Percentiles rank a stretch among this genome's conserved stretches.
These are phyloP conservation scores for Rhynchosporium agropyri DNA, from an alignment of 2,329 filamentous ascomycete genomes.

Conservation along the genomic window DNA sequence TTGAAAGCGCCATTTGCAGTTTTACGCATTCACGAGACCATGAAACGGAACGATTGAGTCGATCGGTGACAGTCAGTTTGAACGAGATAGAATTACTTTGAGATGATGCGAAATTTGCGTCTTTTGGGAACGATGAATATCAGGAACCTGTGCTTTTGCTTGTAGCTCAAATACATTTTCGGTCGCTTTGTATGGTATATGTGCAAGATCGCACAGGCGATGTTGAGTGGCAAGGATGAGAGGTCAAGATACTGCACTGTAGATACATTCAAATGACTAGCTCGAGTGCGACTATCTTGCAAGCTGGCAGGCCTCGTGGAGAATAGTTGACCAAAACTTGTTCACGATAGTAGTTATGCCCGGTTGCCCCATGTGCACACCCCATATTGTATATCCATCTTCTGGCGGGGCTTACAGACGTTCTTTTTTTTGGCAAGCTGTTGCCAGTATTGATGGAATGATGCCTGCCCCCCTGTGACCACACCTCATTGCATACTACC, in stretches of 20 bases:
- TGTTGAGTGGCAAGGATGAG: not conserved
- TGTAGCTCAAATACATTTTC: slow-evolving; percentile 34
- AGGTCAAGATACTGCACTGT: slow-evolving; percentile 14
- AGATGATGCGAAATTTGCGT: slow-evolving; percentile 23
- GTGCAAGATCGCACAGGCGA: slow-evolving; percentile 22
- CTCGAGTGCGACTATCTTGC: slow-evolving; percentile 9
- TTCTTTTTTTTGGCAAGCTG: too few species aligned
- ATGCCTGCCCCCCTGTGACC: too few species aligned
- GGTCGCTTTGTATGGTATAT: slow-evolving; percentile 28
- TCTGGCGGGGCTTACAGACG: too few species aligned
- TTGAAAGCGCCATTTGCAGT: slow-evolving; percentile 23
- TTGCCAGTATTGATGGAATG: too few species aligned
- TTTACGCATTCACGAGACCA: slow-evolving; percentile 41
- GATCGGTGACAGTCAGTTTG: slow-evolving; percentile 20
- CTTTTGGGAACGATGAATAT: slow-evolving; percentile 20
- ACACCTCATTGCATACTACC: too few species aligned
- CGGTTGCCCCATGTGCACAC: not conserved
- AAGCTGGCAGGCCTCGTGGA: not conserved
- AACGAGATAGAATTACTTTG: slow-evolving; percentile 26
- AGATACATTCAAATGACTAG: slow-evolving; percentile 12
- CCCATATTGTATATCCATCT: too few species aligned
- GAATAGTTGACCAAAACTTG: slow-evolving; percentile 4
- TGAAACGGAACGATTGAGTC: slow-evolving; percentile 34
- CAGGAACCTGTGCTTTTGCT: slow-evolving; percentile 23
- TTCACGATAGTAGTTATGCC: too few species aligned